Evolutionary conservation across 257 asterid genomes (phyloP).

Genomic region (Solanum etuberosum): DNA sequence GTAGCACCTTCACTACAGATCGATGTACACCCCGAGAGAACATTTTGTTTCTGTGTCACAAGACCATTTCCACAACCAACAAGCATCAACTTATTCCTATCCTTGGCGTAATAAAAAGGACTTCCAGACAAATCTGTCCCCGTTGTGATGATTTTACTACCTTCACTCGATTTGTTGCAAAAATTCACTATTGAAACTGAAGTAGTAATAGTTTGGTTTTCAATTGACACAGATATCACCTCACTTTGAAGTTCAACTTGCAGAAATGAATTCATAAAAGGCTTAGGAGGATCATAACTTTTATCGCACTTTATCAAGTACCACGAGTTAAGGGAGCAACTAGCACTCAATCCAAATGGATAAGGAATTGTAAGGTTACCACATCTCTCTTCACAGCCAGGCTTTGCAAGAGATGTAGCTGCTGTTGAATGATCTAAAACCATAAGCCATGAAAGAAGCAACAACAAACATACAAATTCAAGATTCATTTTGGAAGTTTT

Average conservation of each 20-base stretch:
- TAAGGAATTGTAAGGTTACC: background rate
- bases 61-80: constrained; percentile 17
- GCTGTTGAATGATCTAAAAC: background rate
- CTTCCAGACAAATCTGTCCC: background rate
- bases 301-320: background rate
- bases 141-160: background rate
- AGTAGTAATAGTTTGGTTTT: constrained; percentile 3
- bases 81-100: constrained; percentile 4
- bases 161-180: background rate
- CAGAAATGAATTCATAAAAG: background rate
- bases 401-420: background rate
- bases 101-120: background rate
- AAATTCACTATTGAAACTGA: background rate
- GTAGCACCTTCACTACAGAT: background rate
- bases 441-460: background rate
- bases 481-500: background rate
- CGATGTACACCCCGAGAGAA: constrained; percentile 13
- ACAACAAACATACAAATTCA: background rate
- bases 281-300: background rate
- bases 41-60: background rate
- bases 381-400: background rate
- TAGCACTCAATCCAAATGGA: constrained; percentile 14
- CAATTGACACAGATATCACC: constrained; percentile 1
- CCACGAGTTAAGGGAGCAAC: constrained; percentile 6
- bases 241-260: background rate